Percentiles rank a stretch among this genome's conserved stretches.
These are phyloP conservation scores for Sphagnum tenellum DNA, from an alignment of 225 moss, liverwort and hornwort genomes.

Conservation along the genomic window DNA sequence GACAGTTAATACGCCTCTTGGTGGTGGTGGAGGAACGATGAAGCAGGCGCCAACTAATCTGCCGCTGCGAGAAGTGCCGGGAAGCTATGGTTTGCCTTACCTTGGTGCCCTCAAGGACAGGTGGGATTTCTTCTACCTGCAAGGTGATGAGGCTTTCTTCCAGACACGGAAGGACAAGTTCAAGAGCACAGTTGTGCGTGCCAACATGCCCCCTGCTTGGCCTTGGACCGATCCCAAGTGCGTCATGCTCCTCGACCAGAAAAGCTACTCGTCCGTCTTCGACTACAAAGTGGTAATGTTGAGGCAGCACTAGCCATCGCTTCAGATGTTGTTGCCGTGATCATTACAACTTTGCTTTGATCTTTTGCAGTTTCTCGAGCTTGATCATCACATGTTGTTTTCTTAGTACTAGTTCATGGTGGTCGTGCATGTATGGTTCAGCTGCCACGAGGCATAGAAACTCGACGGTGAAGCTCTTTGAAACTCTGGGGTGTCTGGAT, in stretches of 20 bases:
- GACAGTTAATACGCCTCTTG: too few species aligned
- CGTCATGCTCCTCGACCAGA: constrained; percentile 8
- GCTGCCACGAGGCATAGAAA: too few species aligned
- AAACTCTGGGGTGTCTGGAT: too few species aligned
- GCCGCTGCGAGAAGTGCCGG: constrained; percentile 1
- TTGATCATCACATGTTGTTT: too few species aligned
- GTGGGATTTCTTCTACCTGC: constrained; percentile 3
- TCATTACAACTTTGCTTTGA: too few species aligned
- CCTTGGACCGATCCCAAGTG: neutral
- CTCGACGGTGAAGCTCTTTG: too few species aligned
- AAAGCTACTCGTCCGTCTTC: constrained; percentile 1
- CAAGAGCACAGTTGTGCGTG: constrained; percentile 3
- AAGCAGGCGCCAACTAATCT: neutral
- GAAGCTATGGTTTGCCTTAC: constrained; percentile 11
- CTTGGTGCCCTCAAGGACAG: constrained; percentile 3
- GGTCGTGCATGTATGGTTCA: too few species aligned
- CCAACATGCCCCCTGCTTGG: constrained; percentile 5
- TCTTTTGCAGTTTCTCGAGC: too few species aligned
- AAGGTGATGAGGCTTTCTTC: neutral
- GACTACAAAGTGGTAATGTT: neutral
- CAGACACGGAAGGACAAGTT: constrained; percentile 1
- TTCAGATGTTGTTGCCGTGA: too few species aligned
- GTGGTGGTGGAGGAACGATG: too few species aligned
- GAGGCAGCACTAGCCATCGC: too few species aligned
- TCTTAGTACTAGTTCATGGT: too few species aligned